These are phyloP conservation scores for Aspergillus candidus DNA, from an alignment of 2,329 filamentous ascomycete species.

Conservation along the genomic window DNA sequence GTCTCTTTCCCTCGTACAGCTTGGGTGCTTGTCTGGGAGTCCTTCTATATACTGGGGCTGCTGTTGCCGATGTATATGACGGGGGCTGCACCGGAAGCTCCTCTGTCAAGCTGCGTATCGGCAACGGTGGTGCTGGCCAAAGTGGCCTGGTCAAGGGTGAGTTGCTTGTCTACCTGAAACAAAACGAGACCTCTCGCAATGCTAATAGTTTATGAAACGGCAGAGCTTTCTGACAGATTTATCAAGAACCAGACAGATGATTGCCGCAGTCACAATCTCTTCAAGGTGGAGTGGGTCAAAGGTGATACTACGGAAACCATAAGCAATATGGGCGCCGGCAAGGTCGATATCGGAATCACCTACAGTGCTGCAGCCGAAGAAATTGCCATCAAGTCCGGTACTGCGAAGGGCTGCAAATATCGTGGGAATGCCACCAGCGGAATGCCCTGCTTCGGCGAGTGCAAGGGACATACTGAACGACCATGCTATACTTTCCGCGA, in stretches of 20 bases:
- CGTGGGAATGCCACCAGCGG: not conserved
- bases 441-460: conserved; percentile 1
- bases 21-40: not conserved
- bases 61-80: conserved; percentile 4
- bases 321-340: conserved; percentile 36
- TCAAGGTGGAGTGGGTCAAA: conserved; percentile 43
- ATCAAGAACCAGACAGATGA: conserved; percentile 25
- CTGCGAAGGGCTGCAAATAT: conserved; percentile 19
- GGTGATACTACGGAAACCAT: conserved; percentile 45
- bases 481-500: conserved; percentile 44
- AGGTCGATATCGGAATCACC: conserved; percentile 43
- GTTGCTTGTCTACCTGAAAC: not conserved
- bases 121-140: conserved; percentile 30
- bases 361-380: conserved; percentile 41
- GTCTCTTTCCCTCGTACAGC: no score
- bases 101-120: conserved; percentile 22
- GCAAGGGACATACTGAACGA: not conserved
- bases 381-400: conserved; percentile 39
- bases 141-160: conserved; percentile 24
- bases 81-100: conserved; percentile 5
- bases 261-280: conserved; percentile 16
- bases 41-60: not conserved
- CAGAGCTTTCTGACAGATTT: conserved; percentile 34
- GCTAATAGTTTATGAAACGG: not conserved
- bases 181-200: not conserved